A percentile compares a stretch with the other conserved stretches of the same genome.
phyloP scores from a whole-genome alignment of 2,329 filamentous ascomycete species.

The Penicillium griseofulvum region DNA sequence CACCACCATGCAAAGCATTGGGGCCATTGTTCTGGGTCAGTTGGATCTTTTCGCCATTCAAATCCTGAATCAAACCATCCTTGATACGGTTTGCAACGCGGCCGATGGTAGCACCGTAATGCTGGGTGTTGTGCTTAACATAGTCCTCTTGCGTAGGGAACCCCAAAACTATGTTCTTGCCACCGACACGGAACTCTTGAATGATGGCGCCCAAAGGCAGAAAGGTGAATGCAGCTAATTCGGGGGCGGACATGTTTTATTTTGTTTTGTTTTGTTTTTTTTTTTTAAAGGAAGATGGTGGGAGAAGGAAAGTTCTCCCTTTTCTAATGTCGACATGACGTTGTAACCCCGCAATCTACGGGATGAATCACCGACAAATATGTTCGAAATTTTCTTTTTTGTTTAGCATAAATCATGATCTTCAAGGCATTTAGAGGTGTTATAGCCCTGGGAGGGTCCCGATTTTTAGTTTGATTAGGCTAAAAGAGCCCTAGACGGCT shows the following conservation, averaged over 20 bases:
- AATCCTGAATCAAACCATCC: conserved; percentile 64
- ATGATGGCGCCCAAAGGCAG: conserved; percentile 48
- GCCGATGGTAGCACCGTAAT: conserved; percentile 93
- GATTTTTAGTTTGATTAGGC: neutral
- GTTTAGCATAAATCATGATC: conserved; percentile 9
- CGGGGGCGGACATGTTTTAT: conserved; percentile 19
- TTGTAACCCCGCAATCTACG: conserved; percentile 23
- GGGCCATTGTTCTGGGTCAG: conserved; percentile 73
- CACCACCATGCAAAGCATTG: conserved; percentile 73
- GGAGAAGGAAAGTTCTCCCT: neutral
- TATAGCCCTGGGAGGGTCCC: neutral
- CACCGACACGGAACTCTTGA: conserved; percentile 72
- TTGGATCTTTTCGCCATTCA: conserved; percentile 70
- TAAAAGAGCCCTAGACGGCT: neutral
- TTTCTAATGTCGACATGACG: conserved; percentile 17
- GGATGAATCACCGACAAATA: conserved; percentile 14
- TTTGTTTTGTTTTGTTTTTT: neutral
- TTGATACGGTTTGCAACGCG: conserved; percentile 77
- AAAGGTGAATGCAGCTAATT: conserved; percentile 44
- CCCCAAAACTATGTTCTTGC: conserved; percentile 81
- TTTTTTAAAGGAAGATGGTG: neutral
- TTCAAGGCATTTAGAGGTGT: neutral
- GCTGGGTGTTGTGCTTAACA: conserved; percentile 69
- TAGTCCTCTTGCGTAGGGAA: conserved; percentile 77
- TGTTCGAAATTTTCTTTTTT: neutral